A percentile compares a stretch with the other conserved stretches of the same genome.
Evolutionary conservation across 2,329 filamentous ascomycete species (phyloP).

Genomic region (Fusarium luffae): DNA sequence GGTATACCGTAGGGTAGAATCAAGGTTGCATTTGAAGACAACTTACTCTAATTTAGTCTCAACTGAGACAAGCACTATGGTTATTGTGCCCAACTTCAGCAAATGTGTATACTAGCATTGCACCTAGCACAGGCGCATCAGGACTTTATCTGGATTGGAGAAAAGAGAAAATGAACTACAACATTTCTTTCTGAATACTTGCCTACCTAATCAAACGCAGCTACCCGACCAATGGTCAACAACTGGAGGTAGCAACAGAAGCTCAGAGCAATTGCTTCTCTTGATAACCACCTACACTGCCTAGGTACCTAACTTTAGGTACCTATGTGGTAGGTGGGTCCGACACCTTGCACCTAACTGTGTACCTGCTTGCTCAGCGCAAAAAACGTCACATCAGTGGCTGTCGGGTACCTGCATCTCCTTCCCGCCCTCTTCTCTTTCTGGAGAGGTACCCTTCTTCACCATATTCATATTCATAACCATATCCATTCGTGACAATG

Average conservation of each 20-base stretch:
- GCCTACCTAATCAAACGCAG: neutral
- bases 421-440: neutral
- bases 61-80: neutral
- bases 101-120: neutral
- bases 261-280: neutral
- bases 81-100: neutral
- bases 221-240: neutral
- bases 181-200: neutral
- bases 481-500: neutral
- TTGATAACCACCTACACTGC: neutral
- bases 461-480: neutral
- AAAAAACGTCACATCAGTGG: neutral
- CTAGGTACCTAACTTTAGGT: neutral
- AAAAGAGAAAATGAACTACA: neutral
- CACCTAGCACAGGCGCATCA: neutral
- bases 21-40: neutral
- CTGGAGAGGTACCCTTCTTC: neutral
- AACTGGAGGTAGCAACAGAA: neutral
- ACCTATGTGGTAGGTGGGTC: neutral
- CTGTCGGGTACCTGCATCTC: neutral
- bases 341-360: neutral
- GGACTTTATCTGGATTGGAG: neutral
- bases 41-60: neutral
- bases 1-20: conserved; percentile 48
- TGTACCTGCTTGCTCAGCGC: neutral